These are phyloP conservation scores for Pichia paraexigua DNA, from an alignment of 805 yeast species.

Conservation along the genomic window DNA sequence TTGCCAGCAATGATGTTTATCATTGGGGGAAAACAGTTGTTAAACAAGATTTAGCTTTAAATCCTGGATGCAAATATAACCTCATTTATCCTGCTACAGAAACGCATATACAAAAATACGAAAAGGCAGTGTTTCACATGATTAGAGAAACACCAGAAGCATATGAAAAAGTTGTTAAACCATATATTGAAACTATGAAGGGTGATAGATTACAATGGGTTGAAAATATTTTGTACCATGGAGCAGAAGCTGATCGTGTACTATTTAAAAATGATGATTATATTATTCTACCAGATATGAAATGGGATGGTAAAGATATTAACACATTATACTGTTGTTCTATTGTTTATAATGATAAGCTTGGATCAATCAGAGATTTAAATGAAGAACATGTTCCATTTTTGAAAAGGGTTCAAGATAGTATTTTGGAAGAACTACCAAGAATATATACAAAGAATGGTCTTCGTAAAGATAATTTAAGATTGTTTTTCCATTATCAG, in stretches of 20 bases:
- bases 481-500: conserved; percentile 85
- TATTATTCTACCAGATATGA: conserved; percentile 86
- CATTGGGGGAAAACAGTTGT: conserved; percentile 60
- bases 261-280: conserved; percentile 61
- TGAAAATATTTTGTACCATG: conserved; percentile 67
- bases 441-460: conserved; percentile 31
- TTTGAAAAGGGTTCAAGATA: conserved; percentile 39
- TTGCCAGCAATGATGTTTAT: conserved; percentile 76
- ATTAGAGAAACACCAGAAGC: conserved; percentile 75
- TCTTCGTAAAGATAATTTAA: conserved; percentile 47
- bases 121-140: conserved; percentile 50
- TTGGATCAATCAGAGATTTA: conserved; percentile 71
- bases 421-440: conserved; percentile 42
- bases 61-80: conserved; percentile 64
- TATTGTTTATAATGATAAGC: conserved; percentile 60
- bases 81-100: conserved; percentile 85
- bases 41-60: conserved; percentile 34
- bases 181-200: conserved; percentile 68
- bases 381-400: conserved; percentile 49
- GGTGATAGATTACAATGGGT: conserved; percentile 89
- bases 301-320: conserved; percentile 77
- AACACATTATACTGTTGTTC: conserved; percentile 72
- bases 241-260: conserved; percentile 80
- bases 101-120: conserved; percentile 71
- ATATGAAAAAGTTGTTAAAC: conserved; percentile 54